Evolutionary conservation across 202 grass and related monocot species (phyloP), one percentile per base, ranked within the genome.

Genomic region (Zoysia matrella): DNA sequence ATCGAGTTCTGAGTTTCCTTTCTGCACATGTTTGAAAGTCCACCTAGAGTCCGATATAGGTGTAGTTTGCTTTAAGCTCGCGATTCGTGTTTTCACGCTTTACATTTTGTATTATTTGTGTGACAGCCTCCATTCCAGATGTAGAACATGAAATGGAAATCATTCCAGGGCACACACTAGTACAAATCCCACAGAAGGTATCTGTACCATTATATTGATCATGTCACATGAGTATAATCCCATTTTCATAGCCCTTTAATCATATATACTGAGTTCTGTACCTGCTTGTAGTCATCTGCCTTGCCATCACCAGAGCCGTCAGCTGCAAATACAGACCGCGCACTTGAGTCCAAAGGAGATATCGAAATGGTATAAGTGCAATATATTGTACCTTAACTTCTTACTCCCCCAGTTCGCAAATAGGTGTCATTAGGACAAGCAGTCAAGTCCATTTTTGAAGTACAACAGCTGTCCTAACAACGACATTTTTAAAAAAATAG

Each of bases 341-440:
- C 49, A 69, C 62, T 70, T 70, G 82, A 68, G 65, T 74, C 47
- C 4, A 41, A 85, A 55, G 67, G 16, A 50, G 78, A 88, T 63
- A 58, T 61, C 42, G 78, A 67, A 55, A 88, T 82, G 89, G 85
- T 91, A 82, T 47, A 47, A 39, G 39, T 2, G 5, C 43, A 60
- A 7, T 9, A 3, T 18, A 11, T 9, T 47, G 10, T 18, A 60
- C 5, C 18, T 48, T 72, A 39, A 65, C 16, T 41, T 15, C 9
- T 13, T 36, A 36, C 30, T 36, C 30, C 30, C 30, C 30, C 30
- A 36, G 30, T 36, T 36, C 30, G 0, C 30, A 36, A 36, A 36
- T 36, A 1, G 30, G 30, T 36, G 30, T 36, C 30, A 36, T 36
- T 36, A 36, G 30, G 30, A 36, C 30, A 36, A 36, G 30, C 30